Evolutionary conservation across 2,329 filamentous ascomycete species (phyloP).

Genomic region (Coniella vitis): DNA sequence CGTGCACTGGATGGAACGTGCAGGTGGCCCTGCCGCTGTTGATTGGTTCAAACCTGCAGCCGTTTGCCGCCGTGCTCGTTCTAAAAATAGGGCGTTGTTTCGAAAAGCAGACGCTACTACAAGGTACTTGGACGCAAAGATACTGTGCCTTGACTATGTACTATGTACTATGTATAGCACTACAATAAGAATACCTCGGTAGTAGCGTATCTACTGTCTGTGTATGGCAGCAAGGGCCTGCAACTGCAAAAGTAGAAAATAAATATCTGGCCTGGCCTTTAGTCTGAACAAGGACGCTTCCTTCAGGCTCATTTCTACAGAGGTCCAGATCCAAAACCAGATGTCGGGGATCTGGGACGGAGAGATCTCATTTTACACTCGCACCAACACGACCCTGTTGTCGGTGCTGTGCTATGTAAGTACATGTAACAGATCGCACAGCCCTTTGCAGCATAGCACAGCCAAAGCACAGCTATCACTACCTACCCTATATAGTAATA

Average conservation of each 20-base stretch:
- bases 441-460: not conserved
- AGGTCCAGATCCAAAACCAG: no score
- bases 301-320: no score
- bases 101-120: not conserved
- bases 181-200: no score
- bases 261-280: no score
- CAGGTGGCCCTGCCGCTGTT: not conserved
- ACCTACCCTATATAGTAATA: no score
- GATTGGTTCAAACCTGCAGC: not conserved
- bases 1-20: not conserved
- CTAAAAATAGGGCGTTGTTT: slow-evolving; percentile 2
- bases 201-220: not conserved
- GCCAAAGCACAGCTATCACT: not conserved
- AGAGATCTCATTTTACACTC: no score
- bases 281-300: no score
- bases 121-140: no score
- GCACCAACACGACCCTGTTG: no score
- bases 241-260: no score
- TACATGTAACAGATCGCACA: not conserved
- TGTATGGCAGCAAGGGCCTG: not conserved
- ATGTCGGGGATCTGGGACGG: no score
- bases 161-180: not conserved
- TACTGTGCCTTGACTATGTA: not conserved
- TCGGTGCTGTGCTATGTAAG: no score
- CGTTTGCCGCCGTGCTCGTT: slow-evolving; percentile 2